phyloP scores from a whole-genome alignment of 2,329 filamentous ascomycete species.

The Aureobasidium leucospermi region DNA sequence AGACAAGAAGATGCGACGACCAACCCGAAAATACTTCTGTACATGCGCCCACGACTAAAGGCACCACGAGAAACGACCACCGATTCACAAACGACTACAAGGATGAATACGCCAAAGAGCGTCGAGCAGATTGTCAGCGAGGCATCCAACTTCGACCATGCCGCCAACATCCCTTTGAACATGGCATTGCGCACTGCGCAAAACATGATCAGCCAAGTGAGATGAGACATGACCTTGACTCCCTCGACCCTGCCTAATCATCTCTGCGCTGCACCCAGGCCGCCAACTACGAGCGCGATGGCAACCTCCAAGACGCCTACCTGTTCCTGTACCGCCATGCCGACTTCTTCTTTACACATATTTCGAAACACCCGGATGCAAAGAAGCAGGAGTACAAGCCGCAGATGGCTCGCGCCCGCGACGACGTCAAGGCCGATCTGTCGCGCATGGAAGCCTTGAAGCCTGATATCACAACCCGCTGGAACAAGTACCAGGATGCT shows the following conservation, averaged over 20 bases:
- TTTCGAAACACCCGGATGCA: slow-evolving; percentile 69
- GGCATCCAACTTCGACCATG: slow-evolving; percentile 76
- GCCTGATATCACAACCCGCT: slow-evolving; percentile 64
- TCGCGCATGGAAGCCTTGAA: slow-evolving; percentile 70
- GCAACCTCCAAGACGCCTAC: slow-evolving; percentile 82
- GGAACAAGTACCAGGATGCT: slow-evolving; percentile 59
- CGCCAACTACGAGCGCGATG: slow-evolving; percentile 74
- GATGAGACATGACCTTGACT: slow-evolving; percentile 17
- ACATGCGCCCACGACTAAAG: background rate
- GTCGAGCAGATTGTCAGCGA: slow-evolving; percentile 69
- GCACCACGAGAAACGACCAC: background rate
- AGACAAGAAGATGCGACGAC: too few species aligned
- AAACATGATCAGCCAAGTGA: slow-evolving; percentile 72
- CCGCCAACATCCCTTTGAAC: slow-evolving; percentile 65
- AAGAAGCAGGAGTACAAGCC: slow-evolving; percentile 54
- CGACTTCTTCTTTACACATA: slow-evolving; percentile 67
- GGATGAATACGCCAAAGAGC: slow-evolving; percentile 50
- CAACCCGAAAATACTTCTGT: too few species aligned
- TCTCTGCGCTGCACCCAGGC: slow-evolving; percentile 49
- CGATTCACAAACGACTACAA: background rate
- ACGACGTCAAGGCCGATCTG: slow-evolving; percentile 57
- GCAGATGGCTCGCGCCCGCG: slow-evolving; percentile 50
- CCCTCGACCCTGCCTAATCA: slow-evolving; percentile 14
- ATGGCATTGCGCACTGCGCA: slow-evolving; percentile 77
- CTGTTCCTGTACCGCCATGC: slow-evolving; percentile 87